Evolutionary conservation across 768 basidiomycete genomes (phyloP).

Genomic region (Auricularia sp.): DNA sequence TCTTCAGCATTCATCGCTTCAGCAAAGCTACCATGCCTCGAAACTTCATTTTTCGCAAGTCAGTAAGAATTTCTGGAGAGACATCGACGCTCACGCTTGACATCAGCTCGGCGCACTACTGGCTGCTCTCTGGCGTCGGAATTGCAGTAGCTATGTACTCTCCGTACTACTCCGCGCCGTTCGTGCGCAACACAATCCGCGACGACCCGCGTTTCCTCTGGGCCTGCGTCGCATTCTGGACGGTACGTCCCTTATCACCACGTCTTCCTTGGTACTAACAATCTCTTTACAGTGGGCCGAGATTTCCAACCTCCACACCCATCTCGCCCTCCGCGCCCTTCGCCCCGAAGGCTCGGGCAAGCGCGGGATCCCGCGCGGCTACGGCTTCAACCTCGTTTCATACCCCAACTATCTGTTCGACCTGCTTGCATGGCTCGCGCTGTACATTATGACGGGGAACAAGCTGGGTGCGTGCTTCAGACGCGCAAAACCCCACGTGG

Average conservation of each 20-base stretch:
- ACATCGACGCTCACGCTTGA: not conserved
- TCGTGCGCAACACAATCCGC: slow-evolving; percentile 48
- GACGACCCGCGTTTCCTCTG: slow-evolving; percentile 59
- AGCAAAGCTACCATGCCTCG: slow-evolving; percentile 92
- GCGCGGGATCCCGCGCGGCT: slow-evolving; percentile 85
- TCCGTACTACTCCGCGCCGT: slow-evolving; percentile 59
- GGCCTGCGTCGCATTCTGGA: slow-evolving; percentile 57
- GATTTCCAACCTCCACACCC: slow-evolving; percentile 74
- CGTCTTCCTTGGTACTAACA: not conserved
- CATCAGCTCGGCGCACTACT: slow-evolving; percentile 85
- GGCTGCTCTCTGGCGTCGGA: slow-evolving; percentile 65
- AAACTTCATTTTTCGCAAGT: slow-evolving; percentile 85
- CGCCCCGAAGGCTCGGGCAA: slow-evolving; percentile 70
- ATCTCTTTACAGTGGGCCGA: slow-evolving; percentile 56
- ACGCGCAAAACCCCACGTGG: not conserved
- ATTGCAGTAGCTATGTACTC: slow-evolving; percentile 77
- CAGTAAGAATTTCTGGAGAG: slow-evolving; percentile 11
- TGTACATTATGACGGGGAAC: slow-evolving; percentile 71
- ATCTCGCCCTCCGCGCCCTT: slow-evolving; percentile 71
- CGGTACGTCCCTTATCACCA: slow-evolving; percentile 39
- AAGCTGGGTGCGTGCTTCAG: slow-evolving; percentile 46
- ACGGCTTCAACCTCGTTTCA: slow-evolving; percentile 79
- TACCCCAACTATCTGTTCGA: slow-evolving; percentile 97
- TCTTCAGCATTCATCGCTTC: slow-evolving; percentile 77
- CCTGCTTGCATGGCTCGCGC: slow-evolving; percentile 57